phyloP scores from a whole-genome alignment of 176 grass and related monocot genomes.

The Cocos nucifera region DNA sequence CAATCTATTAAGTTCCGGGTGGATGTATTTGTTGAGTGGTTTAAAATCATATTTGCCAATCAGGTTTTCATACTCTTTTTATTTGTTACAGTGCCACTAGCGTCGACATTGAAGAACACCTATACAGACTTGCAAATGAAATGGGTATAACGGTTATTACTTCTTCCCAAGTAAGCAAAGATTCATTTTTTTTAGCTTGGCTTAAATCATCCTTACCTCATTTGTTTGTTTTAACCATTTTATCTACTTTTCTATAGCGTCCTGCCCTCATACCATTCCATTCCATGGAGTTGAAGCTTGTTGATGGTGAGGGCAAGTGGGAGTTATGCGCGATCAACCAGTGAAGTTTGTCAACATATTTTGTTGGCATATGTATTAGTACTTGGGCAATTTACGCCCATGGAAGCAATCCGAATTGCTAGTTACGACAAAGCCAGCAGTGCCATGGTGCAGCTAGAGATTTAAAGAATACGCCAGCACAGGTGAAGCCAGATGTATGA shows the following conservation, averaged over 20 bases:
- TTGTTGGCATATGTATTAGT: too few relatives aligned
- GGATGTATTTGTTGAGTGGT: too few relatives aligned
- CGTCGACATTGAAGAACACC: slow-evolving; percentile 95
- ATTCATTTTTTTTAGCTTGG: neutral
- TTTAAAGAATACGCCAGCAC: too few relatives aligned
- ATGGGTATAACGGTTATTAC: slow-evolving; percentile 99
- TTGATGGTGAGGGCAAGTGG: slow-evolving; percentile 92
- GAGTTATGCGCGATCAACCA: slow-evolving; percentile 67
- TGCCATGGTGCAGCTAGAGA: too few relatives aligned
- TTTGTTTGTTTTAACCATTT: neutral
- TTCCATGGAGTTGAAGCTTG: slow-evolving; percentile 84
- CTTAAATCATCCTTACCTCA: neutral
- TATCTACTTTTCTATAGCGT: slow-evolving; percentile 40
- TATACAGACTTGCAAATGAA: slow-evolving; percentile 74
- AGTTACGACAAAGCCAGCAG: too few relatives aligned
- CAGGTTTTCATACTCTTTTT: slow-evolving; percentile 7
- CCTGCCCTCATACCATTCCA: slow-evolving; percentile 88
- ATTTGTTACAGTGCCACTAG: slow-evolving; percentile 68
- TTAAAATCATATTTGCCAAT: neutral
- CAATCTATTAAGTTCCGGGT: neutral
- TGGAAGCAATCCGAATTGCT: too few relatives aligned
- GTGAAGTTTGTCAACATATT: slow-evolving; percentile 13
- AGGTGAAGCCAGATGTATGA: too few relatives aligned
- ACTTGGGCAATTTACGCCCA: too few relatives aligned
- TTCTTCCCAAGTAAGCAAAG: slow-evolving; percentile 62